Conservation (phyloP, 805 yeast genomes). For the Scheffersomyces ergatensis region DNA sequence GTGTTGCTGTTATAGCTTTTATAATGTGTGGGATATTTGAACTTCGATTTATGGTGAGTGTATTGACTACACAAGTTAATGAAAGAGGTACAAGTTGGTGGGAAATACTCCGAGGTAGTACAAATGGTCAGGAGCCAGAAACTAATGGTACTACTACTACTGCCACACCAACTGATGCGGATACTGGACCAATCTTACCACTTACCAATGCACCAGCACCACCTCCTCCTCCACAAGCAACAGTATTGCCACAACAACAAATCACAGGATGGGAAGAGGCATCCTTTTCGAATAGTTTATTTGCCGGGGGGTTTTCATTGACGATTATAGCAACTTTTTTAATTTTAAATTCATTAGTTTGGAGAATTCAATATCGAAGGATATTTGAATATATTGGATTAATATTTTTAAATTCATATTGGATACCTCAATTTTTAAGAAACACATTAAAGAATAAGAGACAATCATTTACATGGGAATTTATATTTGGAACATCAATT, state of each 20-base stretch:
- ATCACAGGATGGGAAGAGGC: constrained; percentile 15
- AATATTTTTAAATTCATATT: constrained; percentile 60
- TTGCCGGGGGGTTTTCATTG: constrained; percentile 23
- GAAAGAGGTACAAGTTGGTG: constrained; percentile 66
- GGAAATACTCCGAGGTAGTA: constrained; percentile 62
- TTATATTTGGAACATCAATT: constrained; percentile 64
- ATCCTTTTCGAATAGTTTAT: constrained; percentile 20
- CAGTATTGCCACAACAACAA: constrained; percentile 9
- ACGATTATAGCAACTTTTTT: constrained; percentile 46
- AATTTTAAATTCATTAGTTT: constrained; percentile 52
- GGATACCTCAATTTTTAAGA: constrained; percentile 88
- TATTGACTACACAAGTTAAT: constrained; percentile 68
- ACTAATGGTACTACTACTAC: constrained; percentile 2
- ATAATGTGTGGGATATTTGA: constrained; percentile 73
- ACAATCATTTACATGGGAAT: constrained; percentile 67
- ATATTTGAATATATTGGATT: constrained; percentile 57
- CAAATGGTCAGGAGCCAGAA: constrained; percentile 24
- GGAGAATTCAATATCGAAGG: constrained; percentile 59
- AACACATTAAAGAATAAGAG: constrained; percentile 69
- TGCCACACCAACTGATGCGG: constrained; percentile 1
- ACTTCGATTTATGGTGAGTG: constrained; percentile 65
- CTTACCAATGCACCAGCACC: constrained; percentile 5
- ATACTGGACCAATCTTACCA: constrained; percentile 6
- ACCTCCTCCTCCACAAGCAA: constrained; percentile 2
- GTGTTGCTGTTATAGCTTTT: constrained; percentile 68